Conservation (phyloP, 2,329 filamentous ascomycete genomes). For the Talaromyces sp. region DNA sequence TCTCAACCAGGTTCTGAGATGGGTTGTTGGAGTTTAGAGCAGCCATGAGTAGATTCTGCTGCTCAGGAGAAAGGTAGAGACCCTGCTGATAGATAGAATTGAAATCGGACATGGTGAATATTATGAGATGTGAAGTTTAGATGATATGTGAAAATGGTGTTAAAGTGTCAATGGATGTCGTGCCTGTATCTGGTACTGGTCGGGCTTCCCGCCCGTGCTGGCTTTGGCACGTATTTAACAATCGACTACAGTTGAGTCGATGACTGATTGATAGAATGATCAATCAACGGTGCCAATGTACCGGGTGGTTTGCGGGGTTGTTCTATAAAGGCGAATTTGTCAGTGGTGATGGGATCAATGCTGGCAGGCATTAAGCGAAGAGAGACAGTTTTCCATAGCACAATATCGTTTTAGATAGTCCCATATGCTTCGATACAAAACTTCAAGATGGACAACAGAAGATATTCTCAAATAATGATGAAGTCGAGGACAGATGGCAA, state of each 20-base stretch:
- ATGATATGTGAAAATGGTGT: neutral
- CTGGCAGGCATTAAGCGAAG: neutral
- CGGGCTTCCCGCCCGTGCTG: slow-evolving; percentile 36
- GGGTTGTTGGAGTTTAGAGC: slow-evolving; percentile 69
- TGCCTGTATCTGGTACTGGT: slow-evolving; percentile 5
- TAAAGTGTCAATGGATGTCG: neutral
- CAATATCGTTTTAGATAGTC: neutral
- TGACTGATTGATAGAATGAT: neutral
- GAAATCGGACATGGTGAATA: slow-evolving; percentile 35
- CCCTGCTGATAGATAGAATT: slow-evolving; percentile 47
- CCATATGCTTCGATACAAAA: too few relatives aligned
- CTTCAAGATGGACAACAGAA: neutral
- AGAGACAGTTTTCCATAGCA: neutral
- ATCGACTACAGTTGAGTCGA: slow-evolving; percentile 5
- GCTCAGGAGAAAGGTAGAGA: slow-evolving; percentile 70
- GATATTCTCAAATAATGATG: neutral
- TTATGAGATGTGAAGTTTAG: neutral
- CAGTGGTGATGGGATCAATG: neutral
- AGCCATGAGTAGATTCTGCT: slow-evolving; percentile 72
- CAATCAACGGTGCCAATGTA: neutral
- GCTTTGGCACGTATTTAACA: slow-evolving; percentile 16
- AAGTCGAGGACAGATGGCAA: neutral
- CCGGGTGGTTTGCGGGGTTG: neutral
- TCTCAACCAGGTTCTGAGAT: slow-evolving; percentile 31
- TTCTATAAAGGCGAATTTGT: neutral